Base-by-base conservation (phyloP, 345 rosid genomes). In the Turritis glabra region DNA sequence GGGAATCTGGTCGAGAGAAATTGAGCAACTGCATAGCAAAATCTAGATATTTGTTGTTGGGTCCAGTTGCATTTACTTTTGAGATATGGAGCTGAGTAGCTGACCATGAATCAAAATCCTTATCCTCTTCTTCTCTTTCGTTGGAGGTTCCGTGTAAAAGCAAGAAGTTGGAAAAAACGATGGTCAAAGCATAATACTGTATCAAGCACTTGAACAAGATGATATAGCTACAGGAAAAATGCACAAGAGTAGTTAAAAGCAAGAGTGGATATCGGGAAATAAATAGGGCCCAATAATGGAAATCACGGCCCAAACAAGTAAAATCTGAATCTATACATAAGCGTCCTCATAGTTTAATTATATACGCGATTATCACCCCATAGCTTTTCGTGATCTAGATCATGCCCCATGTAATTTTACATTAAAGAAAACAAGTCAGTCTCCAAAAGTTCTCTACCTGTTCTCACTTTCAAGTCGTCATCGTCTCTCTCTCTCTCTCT, bases 381-480 rank as follows among this genome's bases (percentile, higher is more conserved):
- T 21, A 52, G 41, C 6, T 18, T 52, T 11, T 55, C 22, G 15
- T 41, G 1, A 7, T 19, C 7, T n/a, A 4, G 14, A 3, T 40
- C 47, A 10, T 54, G 44, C 65, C 65, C 48, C 1, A 23, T 17
- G 51, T 50, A 8, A 61, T 21, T 38, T 11, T 55, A 12, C n/a
- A 53, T 4, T 5, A 13, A 43, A 9, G 5, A 33, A 67, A 37
- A 37, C 9, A 21, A 12, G 46, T 5, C n/a, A 56, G 71, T 73
- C 73, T 75, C 67, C 52, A 58, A 67, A 75, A 75, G 73, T 67
- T 67, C 54, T 67, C 30, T 5, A 48, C 19, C 51, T 69, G 30
- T 69, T 62, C 73, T 59, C 65, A 53, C 75, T 69, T 76, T 76
- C 65, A 76, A 76, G 80, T 76, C 75, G 15, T 69, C 71, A 43